phyloP scores from a whole-genome alignment of 208 protist species.

The Leishmania major region DNA sequence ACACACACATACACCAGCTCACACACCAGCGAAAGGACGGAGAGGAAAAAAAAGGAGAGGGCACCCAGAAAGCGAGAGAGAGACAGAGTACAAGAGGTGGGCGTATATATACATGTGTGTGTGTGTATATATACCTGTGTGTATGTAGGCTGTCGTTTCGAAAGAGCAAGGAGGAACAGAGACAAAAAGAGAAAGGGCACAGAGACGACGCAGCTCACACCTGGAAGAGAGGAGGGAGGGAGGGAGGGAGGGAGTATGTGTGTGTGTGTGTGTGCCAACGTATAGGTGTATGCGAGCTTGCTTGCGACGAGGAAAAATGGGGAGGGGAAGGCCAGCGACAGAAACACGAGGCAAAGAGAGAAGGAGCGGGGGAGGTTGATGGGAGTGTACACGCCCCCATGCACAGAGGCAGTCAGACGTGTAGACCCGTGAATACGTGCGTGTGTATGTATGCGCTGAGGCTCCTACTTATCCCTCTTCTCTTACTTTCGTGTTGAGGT shows the following conservation, averaged over 20 bases:
- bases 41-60: neutral
- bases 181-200: neutral
- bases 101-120: neutral
- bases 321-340: neutral
- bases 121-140: neutral
- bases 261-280: neutral
- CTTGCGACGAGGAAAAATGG: neutral
- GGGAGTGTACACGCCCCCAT: neutral
- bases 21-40: neutral
- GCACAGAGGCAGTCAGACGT: neutral
- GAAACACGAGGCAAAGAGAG: neutral
- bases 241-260: neutral
- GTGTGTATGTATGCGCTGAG: neutral
- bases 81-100: neutral
- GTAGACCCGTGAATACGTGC: neutral
- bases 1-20: neutral
- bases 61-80: neutral
- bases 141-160: slow-evolving; percentile 2
- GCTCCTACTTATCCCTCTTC: neutral
- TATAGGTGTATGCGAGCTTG: neutral
- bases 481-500: neutral
- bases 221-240: neutral
- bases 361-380: neutral
- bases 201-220: neutral
- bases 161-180: neutral